phyloP scores from a whole-genome alignment of 768 basidiomycete genomes.

The Lentinus brumalis region DNA sequence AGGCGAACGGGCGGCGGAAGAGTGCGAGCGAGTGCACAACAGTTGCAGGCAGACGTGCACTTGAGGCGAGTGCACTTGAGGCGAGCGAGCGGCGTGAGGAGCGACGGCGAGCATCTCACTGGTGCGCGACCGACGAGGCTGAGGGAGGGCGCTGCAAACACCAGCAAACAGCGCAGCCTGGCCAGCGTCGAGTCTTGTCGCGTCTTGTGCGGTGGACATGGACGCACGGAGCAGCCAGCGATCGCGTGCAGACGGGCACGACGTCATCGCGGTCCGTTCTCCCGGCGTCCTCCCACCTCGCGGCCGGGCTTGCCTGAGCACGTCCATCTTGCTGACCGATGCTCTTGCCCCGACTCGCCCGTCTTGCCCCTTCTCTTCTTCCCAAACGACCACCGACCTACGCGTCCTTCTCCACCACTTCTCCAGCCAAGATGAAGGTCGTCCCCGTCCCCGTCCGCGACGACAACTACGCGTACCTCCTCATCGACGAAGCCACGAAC shows the following conservation, averaged over 20 bases:
- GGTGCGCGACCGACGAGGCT: too few species aligned
- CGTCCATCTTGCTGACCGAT: conserved; percentile 1
- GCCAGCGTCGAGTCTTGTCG: too few species aligned
- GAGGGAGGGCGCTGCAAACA: too few species aligned
- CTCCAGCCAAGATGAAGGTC: conserved; percentile 58
- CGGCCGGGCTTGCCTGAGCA: neutral
- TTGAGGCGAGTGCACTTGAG: too few species aligned
- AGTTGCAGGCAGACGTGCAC: too few species aligned
- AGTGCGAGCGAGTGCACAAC: too few species aligned
- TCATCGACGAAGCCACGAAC: conserved; percentile 68
- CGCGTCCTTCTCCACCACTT: conserved; percentile 23
- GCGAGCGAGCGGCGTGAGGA: too few species aligned
- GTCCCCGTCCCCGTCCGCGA: conserved; percentile 76
- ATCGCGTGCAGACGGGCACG: neutral
- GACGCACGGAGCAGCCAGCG: too few species aligned
- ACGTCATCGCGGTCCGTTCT: conserved; percentile 4
- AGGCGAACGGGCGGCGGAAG: too few species aligned
- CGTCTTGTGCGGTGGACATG: too few species aligned
- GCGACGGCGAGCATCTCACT: too few species aligned
- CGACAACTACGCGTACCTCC: conserved; percentile 86
- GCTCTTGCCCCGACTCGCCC: conserved; percentile 5
- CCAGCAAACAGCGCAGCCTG: too few species aligned
- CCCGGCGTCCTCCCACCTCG: neutral
- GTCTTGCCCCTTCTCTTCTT: neutral
- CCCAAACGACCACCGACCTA: neutral